phyloP scores from a whole-genome alignment of 2,329 filamentous ascomycete species.

The Pseudogymnoascus pannorum region DNA sequence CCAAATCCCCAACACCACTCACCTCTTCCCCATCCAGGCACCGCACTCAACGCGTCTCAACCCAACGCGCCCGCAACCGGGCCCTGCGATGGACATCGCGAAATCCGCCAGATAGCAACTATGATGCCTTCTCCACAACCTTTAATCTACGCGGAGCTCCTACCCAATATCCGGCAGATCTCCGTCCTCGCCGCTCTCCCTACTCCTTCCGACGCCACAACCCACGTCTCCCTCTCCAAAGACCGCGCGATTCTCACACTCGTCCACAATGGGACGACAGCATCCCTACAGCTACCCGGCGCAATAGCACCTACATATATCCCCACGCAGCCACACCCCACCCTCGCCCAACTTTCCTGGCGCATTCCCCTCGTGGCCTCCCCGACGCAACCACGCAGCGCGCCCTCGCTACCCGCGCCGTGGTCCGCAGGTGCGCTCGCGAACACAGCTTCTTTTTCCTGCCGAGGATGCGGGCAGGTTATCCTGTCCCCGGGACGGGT shows the following conservation, averaged over 20 bases:
- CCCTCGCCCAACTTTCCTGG: slow-evolving; percentile 41
- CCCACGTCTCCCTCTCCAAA: slow-evolving; percentile 33
- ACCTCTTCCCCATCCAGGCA: not conserved
- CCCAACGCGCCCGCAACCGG: not conserved
- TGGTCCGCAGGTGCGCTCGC: slow-evolving; percentile 50
- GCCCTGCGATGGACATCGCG: not conserved
- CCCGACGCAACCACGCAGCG: slow-evolving; percentile 16
- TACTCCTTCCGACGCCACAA: slow-evolving; percentile 27
- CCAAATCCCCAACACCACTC: slow-evolving; percentile 6
- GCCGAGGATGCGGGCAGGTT: slow-evolving; percentile 38
- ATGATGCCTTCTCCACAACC: not conserved
- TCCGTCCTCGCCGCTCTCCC: slow-evolving; percentile 49
- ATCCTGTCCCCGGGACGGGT: slow-evolving; percentile 34
- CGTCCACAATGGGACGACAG: slow-evolving; percentile 38
- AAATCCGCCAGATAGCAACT: not conserved
- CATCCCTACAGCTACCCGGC: slow-evolving; percentile 33
- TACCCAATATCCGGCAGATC: slow-evolving; percentile 57
- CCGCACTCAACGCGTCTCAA: not conserved
- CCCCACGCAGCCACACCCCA: slow-evolving; percentile 19
- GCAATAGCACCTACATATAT: slow-evolving; percentile 20
- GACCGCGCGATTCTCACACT: slow-evolving; percentile 42
- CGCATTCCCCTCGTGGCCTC: slow-evolving; percentile 38
- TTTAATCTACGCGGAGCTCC: slow-evolving; percentile 55
- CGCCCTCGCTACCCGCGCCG: slow-evolving; percentile 14
- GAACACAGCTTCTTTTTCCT: slow-evolving; percentile 27